A percentile compares a stretch with the other conserved stretches of the same genome.
These are phyloP conservation scores for Paecilomyces niveus DNA, from an alignment of 2,329 filamentous ascomycete genomes.

Conservation along the genomic window DNA sequence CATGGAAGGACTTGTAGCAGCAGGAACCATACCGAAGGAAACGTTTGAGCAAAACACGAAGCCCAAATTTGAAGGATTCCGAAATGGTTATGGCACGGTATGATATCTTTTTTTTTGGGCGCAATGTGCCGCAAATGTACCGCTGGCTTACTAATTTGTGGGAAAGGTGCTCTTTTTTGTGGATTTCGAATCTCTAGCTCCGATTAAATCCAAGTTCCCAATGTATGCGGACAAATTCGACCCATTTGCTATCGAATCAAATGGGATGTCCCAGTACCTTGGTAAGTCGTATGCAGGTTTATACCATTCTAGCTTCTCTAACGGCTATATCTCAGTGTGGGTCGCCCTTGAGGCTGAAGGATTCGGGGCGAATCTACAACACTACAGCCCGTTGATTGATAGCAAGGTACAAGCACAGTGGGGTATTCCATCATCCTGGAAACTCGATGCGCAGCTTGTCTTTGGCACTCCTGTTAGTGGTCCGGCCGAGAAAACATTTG, in stretches of 20 bases:
- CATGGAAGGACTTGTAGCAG: not conserved
- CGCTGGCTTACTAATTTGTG: not conserved
- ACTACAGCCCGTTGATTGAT: conserved; percentile 84
- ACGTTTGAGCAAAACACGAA: conserved; percentile 47
- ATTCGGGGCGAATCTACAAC: conserved; percentile 80
- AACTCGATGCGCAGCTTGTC: conserved; percentile 73
- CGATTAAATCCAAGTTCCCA: conserved; percentile 55
- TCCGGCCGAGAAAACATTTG: not conserved
- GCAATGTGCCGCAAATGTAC: not conserved
- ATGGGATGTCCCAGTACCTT: conserved; percentile 67
- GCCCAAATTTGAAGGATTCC: conserved; percentile 52
- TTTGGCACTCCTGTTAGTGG: conserved; percentile 53
- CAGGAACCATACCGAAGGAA: not conserved
- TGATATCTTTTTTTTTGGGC: not conserved
- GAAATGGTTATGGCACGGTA: conserved; percentile 66
- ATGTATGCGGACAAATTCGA: conserved; percentile 76
- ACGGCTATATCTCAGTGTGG: conserved; percentile 58
- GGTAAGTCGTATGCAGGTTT: not conserved
- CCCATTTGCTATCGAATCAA: conserved; percentile 64
- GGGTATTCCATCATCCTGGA: conserved; percentile 65
- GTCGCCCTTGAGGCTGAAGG: conserved; percentile 74
- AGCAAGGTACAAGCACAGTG: conserved; percentile 61
- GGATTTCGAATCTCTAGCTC: conserved; percentile 59
- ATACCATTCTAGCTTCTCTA: not conserved
- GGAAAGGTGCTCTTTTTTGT: conserved; percentile 63